Conservation (phyloP, 192 early-diverging fungal species). For the Chytriomyces hyalinus region DNA sequence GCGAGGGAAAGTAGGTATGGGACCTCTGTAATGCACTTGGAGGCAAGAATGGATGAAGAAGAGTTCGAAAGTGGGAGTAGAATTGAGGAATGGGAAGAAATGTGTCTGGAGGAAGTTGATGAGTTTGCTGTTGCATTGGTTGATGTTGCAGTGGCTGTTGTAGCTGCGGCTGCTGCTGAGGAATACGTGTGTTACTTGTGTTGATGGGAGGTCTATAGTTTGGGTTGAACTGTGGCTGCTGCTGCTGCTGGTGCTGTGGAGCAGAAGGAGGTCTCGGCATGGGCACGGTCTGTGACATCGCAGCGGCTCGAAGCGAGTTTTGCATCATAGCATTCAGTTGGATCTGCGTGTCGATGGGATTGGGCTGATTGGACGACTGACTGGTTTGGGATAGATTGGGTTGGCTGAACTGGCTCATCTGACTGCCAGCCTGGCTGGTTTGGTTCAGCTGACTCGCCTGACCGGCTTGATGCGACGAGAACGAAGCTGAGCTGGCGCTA, state of each 20-base stretch:
- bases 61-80: slow-evolving; percentile 5
- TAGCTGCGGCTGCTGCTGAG: slow-evolving; percentile 18
- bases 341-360: not conserved
- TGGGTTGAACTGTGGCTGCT: slow-evolving; percentile 11
- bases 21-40: not conserved
- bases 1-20: not conserved
- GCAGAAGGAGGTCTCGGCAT: not conserved
- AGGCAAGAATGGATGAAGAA: slow-evolving; percentile 12
- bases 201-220: slow-evolving; percentile 10
- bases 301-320: not conserved
- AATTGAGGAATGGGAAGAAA: slow-evolving; percentile 17
- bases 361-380: not conserved
- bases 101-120: slow-evolving; percentile 14
- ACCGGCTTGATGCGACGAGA: not conserved
- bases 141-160: slow-evolving; percentile 9
- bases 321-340: not conserved
- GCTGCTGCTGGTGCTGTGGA: slow-evolving; percentile 5
- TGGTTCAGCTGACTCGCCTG: too few species aligned
- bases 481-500: not conserved
- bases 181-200: slow-evolving; percentile 9
- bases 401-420: too few species aligned
- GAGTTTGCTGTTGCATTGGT: slow-evolving; percentile 39
- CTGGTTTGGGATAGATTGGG: not conserved
- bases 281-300: not conserved
- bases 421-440: too few species aligned